A percentile compares a stretch with the other conserved stretches of the same genome.
Evolutionary conservation across 2,329 filamentous ascomycete genomes (phyloP).

Genomic region (Colletotrichum costaricense): DNA sequence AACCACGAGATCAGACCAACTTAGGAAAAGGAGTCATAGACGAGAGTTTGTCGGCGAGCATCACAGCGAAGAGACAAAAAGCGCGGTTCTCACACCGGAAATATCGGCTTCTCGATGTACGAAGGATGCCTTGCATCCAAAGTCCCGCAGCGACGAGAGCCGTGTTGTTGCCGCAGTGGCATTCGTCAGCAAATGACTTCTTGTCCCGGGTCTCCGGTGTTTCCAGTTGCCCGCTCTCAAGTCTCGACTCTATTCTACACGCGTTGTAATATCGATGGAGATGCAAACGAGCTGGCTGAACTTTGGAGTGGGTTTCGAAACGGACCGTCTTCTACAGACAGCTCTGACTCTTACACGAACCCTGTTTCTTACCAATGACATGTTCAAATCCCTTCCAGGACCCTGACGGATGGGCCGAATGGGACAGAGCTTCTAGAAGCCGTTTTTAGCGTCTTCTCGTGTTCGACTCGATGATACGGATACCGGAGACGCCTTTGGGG

Average conservation of each 20-base stretch:
- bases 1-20: not conserved
- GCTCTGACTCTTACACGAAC: not conserved
- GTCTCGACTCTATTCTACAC: not conserved
- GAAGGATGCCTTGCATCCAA: not conserved
- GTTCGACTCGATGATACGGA: not conserved
- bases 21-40: not conserved
- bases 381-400: not conserved
- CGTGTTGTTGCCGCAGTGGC: not conserved
- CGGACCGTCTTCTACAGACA: not conserved
- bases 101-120: not conserved
- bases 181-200: not conserved
- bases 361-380: not conserved
- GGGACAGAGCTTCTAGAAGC: constrained; percentile 6
- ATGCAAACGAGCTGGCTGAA: not conserved
- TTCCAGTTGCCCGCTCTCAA: not conserved
- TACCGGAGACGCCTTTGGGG: not conserved
- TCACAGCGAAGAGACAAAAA: not conserved
- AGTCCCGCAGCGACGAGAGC: constrained; percentile 1
- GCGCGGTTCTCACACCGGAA: not conserved
- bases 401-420: not conserved
- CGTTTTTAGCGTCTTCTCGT: not conserved
- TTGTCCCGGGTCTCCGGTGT: not conserved
- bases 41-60: not conserved
- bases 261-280: not conserved
- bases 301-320: constrained; percentile 7